Evolutionary conservation across 495 filamentous ascomycete genomes (phyloP), one percentile per base, ranked within the genome.

Genomic region (Aspergillus homomorphus): DNA sequence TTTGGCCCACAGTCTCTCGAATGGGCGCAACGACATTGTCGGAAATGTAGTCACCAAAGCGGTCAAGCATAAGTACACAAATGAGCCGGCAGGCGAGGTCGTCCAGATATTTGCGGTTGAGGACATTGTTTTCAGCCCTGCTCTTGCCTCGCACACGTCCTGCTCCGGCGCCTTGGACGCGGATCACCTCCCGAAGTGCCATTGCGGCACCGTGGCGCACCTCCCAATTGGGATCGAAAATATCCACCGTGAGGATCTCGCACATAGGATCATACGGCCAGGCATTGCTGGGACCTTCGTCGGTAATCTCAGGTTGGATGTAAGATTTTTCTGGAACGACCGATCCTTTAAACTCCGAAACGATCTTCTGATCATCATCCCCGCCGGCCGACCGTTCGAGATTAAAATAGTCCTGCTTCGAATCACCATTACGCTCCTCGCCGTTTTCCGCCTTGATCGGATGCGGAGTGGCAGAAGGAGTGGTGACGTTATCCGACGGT

Each of bases 21-120:
- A 98, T 96, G 1, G 94, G 94, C 2, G 94, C 94, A 41, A 98
- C 91, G 5, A 94, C 95, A 55, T 89, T 98, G 69, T 98, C 94
- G 7, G 93, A 96, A 55, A 95, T 91, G 73, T 97, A 98, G 70
- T 98, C 94, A 49, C 91, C 96, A 65, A 98, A 98, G 51, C 91
- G 85, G 73, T 98, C 94, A 1, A 98, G 84, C 87, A 98, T 97
- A 60, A 98, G 88, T 51, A 98, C 91, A 70, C 91, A 96, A 66
- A 91, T 89, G 22, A 98, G 77, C 30, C 92, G 88, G 67, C 93
- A 97, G 16, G 92, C 90, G 41, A 98, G 79, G 64, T 98, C 94
- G 67, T 96, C 90, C 16, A 97, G 79, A 91, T 90, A 98, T 70
- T 79, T 82, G 51, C 84, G 82, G 62, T 97, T 98, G 22, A 90